Evolutionary conservation across 371 early-diverging fungal genomes (phyloP).

Genomic region (Actinomucor elegans): DNA sequence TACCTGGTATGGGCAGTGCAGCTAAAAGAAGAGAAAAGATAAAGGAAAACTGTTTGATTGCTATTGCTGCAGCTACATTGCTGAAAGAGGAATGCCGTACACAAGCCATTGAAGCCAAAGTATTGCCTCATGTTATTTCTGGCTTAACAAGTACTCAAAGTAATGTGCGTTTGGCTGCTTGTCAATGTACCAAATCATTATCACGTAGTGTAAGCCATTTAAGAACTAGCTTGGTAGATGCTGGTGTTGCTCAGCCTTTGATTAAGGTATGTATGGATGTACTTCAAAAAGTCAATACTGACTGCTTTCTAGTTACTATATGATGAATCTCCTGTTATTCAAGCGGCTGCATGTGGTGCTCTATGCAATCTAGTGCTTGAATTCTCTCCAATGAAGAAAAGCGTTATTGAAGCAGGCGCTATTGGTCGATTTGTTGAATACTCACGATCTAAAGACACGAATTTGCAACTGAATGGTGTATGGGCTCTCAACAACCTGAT

Average conservation of each 20-base stretch:
- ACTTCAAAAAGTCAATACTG: not conserved
- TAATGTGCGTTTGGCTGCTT: conserved; percentile 76
- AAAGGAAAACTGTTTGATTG: conserved; percentile 70
- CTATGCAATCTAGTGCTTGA: conserved; percentile 88
- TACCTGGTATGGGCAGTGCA: conserved; percentile 49
- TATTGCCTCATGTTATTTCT: conserved; percentile 72
- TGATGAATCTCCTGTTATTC: conserved; percentile 68
- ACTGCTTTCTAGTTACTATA: conserved; percentile 50
- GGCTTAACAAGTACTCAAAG: conserved; percentile 63
- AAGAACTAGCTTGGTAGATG: conserved; percentile 82
- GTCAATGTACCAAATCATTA: conserved; percentile 76
- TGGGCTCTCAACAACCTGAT: conserved; percentile 88
- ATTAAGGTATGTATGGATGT: conserved; percentile 54
- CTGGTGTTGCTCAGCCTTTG: conserved; percentile 72
- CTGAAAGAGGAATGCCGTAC: conserved; percentile 81
- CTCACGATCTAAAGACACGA: conserved; percentile 48
- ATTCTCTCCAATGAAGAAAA: conserved; percentile 87
- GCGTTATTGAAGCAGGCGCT: conserved; percentile 76
- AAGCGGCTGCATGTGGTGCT: conserved; percentile 76
- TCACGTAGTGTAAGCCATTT: conserved; percentile 81
- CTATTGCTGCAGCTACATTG: conserved; percentile 77
- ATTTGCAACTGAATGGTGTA: conserved; percentile 71
- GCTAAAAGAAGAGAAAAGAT: conserved; percentile 63
- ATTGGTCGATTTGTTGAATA: conserved; percentile 72
- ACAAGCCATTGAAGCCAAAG: conserved; percentile 78